A percentile compares a stretch with the other conserved stretches of the same genome.
These are phyloP conservation scores for Claviceps monticola DNA, from an alignment of 2,329 filamentous ascomycete species.

Conservation along the genomic window DNA sequence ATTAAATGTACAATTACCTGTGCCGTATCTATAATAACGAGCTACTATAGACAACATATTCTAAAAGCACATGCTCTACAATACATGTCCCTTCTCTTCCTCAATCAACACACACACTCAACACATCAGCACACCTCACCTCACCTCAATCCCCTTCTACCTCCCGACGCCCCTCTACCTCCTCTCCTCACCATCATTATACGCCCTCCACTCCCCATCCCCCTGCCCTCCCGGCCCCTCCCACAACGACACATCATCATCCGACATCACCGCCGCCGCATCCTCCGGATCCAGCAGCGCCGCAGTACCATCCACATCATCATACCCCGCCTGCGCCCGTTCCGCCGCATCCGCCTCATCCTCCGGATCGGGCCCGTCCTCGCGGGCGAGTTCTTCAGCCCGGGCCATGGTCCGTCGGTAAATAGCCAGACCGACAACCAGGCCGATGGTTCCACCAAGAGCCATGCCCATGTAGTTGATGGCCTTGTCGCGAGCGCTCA, in stretches of 20 bases:
- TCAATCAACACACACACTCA: too few relatives aligned
- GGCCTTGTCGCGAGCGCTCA: conserved; percentile 64
- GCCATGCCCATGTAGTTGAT: conserved; percentile 76
- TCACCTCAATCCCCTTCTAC: not conserved
- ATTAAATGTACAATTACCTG: too few relatives aligned
- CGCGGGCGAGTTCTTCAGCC: conserved; percentile 41
- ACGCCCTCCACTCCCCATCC: conserved; percentile 18
- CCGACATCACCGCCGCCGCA: conserved; percentile 40
- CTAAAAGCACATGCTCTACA: too few relatives aligned
- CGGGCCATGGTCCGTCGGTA: conserved; percentile 58
- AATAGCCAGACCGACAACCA: conserved; percentile 69
- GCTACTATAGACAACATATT: too few relatives aligned
- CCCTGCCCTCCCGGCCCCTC: conserved; percentile 23
- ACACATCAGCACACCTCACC: too few relatives aligned
- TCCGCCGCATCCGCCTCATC: conserved; percentile 12
- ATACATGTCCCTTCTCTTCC: too few relatives aligned
- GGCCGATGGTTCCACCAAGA: conserved; percentile 56
- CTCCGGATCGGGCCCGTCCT: conserved; percentile 18
- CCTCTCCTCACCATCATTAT: conserved; percentile 14
- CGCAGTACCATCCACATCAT: conserved; percentile 16
- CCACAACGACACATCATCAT: conserved; percentile 47
- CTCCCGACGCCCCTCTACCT: not conserved
- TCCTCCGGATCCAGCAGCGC: conserved; percentile 33
- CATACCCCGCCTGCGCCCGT: conserved; percentile 23
- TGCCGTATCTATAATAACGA: too few relatives aligned